Evolutionary conservation across 2,329 filamentous ascomycete genomes (phyloP).

Genomic region (Taxawa tesnikishii): DNA sequence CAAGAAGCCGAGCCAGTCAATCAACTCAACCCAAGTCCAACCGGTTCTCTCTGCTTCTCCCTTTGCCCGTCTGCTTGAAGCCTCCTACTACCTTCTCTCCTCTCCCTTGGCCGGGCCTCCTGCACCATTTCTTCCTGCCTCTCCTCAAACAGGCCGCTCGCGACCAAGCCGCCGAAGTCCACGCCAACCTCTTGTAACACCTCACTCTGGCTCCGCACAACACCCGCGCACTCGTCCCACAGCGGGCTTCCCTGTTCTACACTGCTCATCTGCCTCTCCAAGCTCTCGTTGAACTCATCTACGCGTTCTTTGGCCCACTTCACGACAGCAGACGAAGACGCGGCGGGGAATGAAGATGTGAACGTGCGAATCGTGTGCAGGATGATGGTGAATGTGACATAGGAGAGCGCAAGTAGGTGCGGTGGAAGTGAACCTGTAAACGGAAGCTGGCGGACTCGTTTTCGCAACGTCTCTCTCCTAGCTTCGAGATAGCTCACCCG

Average conservation of each 20-base stretch:
- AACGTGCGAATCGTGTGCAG: constrained; percentile 63
- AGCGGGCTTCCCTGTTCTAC: constrained; percentile 63
- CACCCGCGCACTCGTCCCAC: constrained; percentile 73
- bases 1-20: no score
- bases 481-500: constrained; percentile 76
- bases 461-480: constrained; percentile 64
- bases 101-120: background rate
- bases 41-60: no score
- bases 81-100: background rate
- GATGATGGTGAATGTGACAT: constrained; percentile 90
- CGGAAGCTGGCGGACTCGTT: constrained; percentile 71
- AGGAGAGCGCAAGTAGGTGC: constrained; percentile 91
- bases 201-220: constrained; percentile 66
- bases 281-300: constrained; percentile 74
- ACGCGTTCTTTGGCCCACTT: constrained; percentile 97
- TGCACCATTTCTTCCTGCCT: no score
- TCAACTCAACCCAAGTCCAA: no score
- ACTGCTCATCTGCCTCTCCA: constrained; percentile 76
- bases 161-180: constrained; percentile 77
- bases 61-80: no score
- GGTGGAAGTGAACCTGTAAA: constrained; percentile 88
- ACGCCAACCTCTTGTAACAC: constrained; percentile 77
- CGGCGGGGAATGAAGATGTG: constrained; percentile 54
- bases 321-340: constrained; percentile 81
- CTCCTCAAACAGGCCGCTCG: constrained; percentile 31